Evolutionary conservation across 306 rosid genomes (phyloP).

Genomic region (Vicia sativa): DNA sequence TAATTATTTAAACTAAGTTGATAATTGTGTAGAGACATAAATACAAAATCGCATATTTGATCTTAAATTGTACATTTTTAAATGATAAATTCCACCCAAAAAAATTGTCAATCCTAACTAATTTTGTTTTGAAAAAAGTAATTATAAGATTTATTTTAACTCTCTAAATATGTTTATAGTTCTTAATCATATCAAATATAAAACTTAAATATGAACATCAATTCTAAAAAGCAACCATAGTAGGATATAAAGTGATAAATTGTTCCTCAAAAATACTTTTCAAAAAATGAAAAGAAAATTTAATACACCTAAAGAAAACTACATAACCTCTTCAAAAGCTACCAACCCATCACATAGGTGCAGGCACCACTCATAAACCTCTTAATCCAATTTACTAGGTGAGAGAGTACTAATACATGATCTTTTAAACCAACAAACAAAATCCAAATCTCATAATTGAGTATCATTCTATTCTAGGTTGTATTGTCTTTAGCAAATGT

Average conservation of each 20-base stretch:
- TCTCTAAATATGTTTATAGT: too few relatives aligned
- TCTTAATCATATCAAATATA: too few relatives aligned
- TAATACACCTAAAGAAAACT: neutral
- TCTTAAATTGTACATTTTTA: too few relatives aligned
- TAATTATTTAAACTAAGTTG: too few relatives aligned
- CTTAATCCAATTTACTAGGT: neutral
- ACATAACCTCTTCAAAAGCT: neutral
- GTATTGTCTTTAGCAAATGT: constrained; percentile 37
- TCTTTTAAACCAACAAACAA: neutral
- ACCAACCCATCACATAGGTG: neutral
- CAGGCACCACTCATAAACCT: neutral
- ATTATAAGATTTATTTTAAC: too few relatives aligned
- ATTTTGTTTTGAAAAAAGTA: too few relatives aligned
- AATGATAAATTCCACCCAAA: too few relatives aligned
- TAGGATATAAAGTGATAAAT: constrained; percentile 9
- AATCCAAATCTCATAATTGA: constrained; percentile 32
- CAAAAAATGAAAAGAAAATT: constrained; percentile 18
- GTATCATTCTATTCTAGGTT: neutral
- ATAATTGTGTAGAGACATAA: too few relatives aligned
- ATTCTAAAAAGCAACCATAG: too few relatives aligned
- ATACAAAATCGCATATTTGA: too few relatives aligned
- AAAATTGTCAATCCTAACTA: too few relatives aligned
- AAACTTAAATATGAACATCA: too few relatives aligned
- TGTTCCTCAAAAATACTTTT: neutral
- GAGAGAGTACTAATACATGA: neutral